A percentile compares a stretch with the other conserved stretches of the same genome.
These are phyloP conservation scores for Trypanosoma vivax DNA, from an alignment of 208 protist species.

Conservation along the genomic window DNA sequence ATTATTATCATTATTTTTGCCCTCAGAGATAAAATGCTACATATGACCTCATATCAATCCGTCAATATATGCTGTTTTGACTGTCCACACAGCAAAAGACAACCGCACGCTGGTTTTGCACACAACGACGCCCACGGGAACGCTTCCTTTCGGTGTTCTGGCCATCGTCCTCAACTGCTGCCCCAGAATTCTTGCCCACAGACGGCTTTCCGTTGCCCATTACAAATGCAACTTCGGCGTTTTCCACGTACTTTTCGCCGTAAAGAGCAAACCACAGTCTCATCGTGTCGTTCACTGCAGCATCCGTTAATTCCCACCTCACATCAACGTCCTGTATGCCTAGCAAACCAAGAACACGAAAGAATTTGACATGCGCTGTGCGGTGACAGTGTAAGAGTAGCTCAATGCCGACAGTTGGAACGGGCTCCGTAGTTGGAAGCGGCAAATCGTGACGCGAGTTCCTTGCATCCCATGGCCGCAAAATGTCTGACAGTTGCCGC, in stretches of 20 bases:
- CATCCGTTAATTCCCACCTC: conserved; percentile 34
- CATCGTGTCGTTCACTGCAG: conserved; percentile 41
- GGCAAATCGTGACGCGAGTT: conserved; percentile 17
- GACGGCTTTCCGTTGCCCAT: neutral
- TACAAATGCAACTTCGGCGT: conserved; percentile 7
- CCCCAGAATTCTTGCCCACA: neutral
- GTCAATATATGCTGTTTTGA: conserved; percentile 57
- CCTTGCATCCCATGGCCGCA: too few species aligned
- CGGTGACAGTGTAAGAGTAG: conserved; percentile 75
- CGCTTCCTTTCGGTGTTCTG: neutral
- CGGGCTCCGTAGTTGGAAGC: conserved; percentile 25
- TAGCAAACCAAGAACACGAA: conserved; percentile 59
- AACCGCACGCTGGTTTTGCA: conserved; percentile 8
- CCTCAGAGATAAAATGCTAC: too few species aligned
- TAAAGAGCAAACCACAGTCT: conserved; percentile 54
- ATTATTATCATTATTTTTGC: too few species aligned
- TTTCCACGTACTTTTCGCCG: conserved; percentile 62
- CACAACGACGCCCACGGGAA: neutral
- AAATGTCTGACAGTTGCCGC: too few species aligned
- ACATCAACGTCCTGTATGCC: conserved; percentile 75
- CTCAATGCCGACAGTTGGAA: conserved; percentile 71
- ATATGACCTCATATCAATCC: too few species aligned
- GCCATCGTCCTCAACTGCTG: neutral
- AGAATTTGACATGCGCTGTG: conserved; percentile 75
- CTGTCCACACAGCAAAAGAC: conserved; percentile 41